Conservation (phyloP, 228 moss, liverwort and hornwort genomes). For the Sphagnum magellanicum region DNA sequence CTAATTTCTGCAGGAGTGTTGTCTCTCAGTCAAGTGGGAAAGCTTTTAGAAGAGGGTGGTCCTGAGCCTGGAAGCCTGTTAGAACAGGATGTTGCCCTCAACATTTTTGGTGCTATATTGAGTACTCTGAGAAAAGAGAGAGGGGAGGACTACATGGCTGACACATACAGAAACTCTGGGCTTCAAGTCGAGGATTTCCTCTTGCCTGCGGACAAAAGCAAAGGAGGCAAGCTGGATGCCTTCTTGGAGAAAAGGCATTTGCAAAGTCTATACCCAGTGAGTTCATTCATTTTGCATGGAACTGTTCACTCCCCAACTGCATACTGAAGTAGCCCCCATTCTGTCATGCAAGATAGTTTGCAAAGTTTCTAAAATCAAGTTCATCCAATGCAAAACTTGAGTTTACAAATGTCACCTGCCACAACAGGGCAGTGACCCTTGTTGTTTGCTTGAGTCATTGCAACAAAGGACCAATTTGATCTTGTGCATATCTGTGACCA, state of each 20-base stretch:
- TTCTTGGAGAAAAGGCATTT: conserved; percentile 58
- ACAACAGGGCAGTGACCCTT: too few species aligned
- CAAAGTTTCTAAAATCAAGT: too few species aligned
- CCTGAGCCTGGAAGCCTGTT: conserved; percentile 56
- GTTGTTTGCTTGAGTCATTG: too few species aligned
- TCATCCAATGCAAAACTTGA: too few species aligned
- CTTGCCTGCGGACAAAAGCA: conserved; percentile 38
- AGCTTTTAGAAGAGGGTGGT: conserved; percentile 52
- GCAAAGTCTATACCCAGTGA: conserved; percentile 75
- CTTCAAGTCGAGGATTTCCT: conserved; percentile 66
- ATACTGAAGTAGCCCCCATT: too few species aligned
- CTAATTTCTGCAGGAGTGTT: conserved; percentile 49
- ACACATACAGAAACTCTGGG: conserved; percentile 67
- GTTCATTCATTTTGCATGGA: background rate
- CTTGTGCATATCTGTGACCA: too few species aligned
- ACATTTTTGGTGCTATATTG: conserved; percentile 53
- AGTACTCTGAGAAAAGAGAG: conserved; percentile 68
- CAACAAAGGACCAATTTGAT: too few species aligned
- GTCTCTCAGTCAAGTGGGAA: conserved; percentile 63
- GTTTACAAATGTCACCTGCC: too few species aligned
- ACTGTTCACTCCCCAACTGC: too few species aligned
- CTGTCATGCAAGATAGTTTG: too few species aligned
- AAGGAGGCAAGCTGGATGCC: conserved; percentile 51
- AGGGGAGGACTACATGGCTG: conserved; percentile 70
- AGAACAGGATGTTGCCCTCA: conserved; percentile 54